Evolutionary conservation across 352 stramenopile species (phyloP).

Genomic region (Phytopythium oedochilum): DNA sequence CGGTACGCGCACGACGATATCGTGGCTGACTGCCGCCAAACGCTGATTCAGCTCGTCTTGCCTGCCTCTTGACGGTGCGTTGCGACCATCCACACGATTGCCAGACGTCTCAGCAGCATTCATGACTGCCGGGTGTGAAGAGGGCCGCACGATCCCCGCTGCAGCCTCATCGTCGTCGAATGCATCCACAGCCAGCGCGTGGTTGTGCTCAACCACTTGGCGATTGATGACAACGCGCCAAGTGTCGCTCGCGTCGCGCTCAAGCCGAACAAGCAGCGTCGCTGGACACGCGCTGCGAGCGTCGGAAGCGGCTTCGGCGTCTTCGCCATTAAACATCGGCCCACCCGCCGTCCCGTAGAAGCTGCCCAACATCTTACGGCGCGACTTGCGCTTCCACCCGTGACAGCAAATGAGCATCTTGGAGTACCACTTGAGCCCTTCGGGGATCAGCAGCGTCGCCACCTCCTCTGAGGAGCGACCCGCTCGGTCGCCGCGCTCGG

Average conservation of each 20-base stretch:
- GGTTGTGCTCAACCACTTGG: conserved; percentile 62
- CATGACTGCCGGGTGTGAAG: not conserved
- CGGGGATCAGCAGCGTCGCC: conserved; percentile 34
- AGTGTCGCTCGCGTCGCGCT: conserved; percentile 53
- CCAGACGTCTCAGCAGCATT: not conserved
- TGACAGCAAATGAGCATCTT: conserved; percentile 77
- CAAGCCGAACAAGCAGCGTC: conserved; percentile 61
- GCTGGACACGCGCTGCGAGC: conserved; percentile 31
- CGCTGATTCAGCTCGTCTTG: not conserved
- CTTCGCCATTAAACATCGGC: not conserved
- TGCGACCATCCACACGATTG: not conserved
- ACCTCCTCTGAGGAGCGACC: conserved; percentile 23
- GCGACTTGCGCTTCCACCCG: conserved; percentile 64
- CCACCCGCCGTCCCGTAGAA: not conserved
- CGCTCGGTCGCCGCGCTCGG: conserved; percentile 30
- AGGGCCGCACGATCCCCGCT: not conserved
- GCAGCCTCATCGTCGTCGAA: conserved; percentile 8
- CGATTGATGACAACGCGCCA: conserved; percentile 71
- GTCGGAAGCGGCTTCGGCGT: not conserved
- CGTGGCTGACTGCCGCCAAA: conserved; percentile 6
- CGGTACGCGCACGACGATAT: conserved; percentile 60
- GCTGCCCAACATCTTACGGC: conserved; percentile 26
- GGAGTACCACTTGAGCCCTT: conserved; percentile 63
- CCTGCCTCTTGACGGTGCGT: not conserved
- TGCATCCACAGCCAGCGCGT: conserved; percentile 21